Evolutionary conservation across 768 basidiomycete genomes (phyloP).

Genomic region (Tulasnella sp.): DNA sequence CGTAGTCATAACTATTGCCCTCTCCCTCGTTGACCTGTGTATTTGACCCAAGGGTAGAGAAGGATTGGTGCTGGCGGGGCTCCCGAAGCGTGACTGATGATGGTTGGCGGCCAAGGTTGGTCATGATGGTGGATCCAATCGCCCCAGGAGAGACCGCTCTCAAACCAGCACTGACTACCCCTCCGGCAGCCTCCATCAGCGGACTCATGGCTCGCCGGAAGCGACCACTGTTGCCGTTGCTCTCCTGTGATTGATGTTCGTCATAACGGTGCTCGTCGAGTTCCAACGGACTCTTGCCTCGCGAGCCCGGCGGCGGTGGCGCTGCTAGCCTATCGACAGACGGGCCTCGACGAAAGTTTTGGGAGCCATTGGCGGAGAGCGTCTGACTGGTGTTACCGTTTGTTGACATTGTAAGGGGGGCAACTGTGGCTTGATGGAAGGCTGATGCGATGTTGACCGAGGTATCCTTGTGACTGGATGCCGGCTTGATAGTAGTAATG

Average conservation of each 20-base stretch:
- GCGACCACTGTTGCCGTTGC: background rate
- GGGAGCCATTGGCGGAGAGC: background rate
- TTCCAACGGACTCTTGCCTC: background rate
- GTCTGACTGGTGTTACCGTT: background rate
- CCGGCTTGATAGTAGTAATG: background rate
- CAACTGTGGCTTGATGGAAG: conserved; percentile 53
- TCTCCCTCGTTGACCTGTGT: background rate
- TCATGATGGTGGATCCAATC: background rate
- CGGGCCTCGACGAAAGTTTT: background rate
- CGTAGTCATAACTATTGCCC: conserved; percentile 59
- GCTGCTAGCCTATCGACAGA: conserved; percentile 5
- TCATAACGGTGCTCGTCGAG: background rate
- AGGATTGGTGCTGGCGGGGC: background rate
- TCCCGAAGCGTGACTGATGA: conserved; percentile 4
- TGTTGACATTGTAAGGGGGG: background rate
- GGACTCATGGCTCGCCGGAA: conserved; percentile 9
- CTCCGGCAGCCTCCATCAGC: background rate
- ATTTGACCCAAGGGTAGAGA: background rate
- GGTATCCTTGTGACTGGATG: conserved; percentile 57
- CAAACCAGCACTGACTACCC: background rate
- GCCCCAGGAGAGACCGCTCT: conserved; percentile 9
- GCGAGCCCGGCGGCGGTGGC: background rate
- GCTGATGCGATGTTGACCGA: conserved; percentile 80
- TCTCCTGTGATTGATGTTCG: background rate
- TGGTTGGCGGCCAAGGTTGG: background rate